Percentiles rank a stretch among this genome's conserved stretches.
Evolutionary conservation across 2,329 filamentous ascomycete genomes (phyloP).

Genomic region (Sporothrix phasma): DNA sequence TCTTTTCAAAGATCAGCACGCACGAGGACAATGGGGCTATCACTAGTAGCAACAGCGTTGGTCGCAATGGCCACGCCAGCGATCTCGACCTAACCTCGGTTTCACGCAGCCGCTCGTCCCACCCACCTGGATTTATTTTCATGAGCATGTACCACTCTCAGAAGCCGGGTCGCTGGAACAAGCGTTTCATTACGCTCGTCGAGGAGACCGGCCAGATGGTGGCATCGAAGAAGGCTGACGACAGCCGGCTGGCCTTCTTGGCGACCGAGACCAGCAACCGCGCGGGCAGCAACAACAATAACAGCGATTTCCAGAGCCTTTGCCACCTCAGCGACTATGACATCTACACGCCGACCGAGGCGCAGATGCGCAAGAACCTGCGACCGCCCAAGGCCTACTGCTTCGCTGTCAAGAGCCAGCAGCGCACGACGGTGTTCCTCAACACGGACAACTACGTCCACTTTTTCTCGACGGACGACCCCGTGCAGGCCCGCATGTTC

Average conservation of each 20-base stretch:
- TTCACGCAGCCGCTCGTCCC: constrained; percentile 39
- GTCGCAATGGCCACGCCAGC: constrained; percentile 25
- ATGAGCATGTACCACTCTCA: constrained; percentile 73
- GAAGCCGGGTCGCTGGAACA: constrained; percentile 77
- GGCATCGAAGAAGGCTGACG: constrained; percentile 59
- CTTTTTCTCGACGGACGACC: constrained; percentile 77
- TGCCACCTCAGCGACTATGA: constrained; percentile 91
- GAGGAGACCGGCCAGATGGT: constrained; percentile 58
- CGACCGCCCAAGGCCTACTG: constrained; percentile 78
- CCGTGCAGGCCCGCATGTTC: constrained; percentile 55
- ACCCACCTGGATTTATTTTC: constrained; percentile 52
- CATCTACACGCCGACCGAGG: constrained; percentile 67
- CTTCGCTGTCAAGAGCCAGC: constrained; percentile 84
- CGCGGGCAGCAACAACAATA: neutral
- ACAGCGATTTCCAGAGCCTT: constrained; percentile 42
- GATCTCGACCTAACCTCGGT: constrained; percentile 59
- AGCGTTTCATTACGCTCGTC: constrained; percentile 66
- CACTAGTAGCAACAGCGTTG: neutral
- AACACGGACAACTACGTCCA: constrained; percentile 81
- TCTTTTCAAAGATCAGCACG: neutral
- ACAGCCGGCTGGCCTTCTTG: constrained; percentile 30
- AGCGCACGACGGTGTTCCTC: constrained; percentile 75
- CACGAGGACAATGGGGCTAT: neutral
- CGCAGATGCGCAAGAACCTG: constrained; percentile 58
- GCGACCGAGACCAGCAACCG: neutral